A percentile compares a stretch with the other conserved stretches of the same genome.
These are phyloP conservation scores for Cronartium ribicola DNA, from an alignment of 1,284 basidiomycete genomes.

Conservation along the genomic window DNA sequence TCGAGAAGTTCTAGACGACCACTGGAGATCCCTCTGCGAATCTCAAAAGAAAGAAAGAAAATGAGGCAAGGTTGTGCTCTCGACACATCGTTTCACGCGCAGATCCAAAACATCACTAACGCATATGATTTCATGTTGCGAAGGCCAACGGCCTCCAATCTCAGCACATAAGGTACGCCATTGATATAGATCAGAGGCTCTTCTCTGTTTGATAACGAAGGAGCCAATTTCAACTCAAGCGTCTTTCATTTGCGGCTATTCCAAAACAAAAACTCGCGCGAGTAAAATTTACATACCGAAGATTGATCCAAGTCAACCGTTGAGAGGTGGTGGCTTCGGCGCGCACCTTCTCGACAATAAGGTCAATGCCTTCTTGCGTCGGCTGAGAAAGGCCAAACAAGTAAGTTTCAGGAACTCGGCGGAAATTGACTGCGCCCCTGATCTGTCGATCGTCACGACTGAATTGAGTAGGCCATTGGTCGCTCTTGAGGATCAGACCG, in stretches of 20 bases:
- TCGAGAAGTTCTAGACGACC: slow-evolving; percentile 81
- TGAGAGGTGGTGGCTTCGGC: slow-evolving; percentile 11
- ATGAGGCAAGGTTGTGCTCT: slow-evolving; percentile 61
- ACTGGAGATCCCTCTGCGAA: slow-evolving; percentile 87
- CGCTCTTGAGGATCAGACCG: slow-evolving; percentile 73
- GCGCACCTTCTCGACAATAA: slow-evolving; percentile 61
- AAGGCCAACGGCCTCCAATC: slow-evolving; percentile 51
- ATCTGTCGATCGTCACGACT: slow-evolving; percentile 53
- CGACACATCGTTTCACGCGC: no score
- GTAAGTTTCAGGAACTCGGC: slow-evolving; percentile 73
- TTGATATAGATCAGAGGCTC: slow-evolving; percentile 95
- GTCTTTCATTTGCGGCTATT: background rate
- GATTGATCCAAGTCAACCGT: slow-evolving; percentile 41
- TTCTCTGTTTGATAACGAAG: slow-evolving; percentile 45
- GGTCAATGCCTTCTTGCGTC: slow-evolving; percentile 79
- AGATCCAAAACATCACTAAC: slow-evolving; percentile 45
- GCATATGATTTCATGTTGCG: slow-evolving; percentile 51
- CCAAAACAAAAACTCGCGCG: background rate
- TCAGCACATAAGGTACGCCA: slow-evolving; percentile 60
- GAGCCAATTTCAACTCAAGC: background rate
- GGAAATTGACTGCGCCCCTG: slow-evolving; percentile 90
- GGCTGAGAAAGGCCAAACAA: slow-evolving; percentile 88
- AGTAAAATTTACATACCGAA: slow-evolving; percentile 6
- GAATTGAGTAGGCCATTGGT: slow-evolving; percentile 77
- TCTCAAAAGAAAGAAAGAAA: slow-evolving; percentile 53